These are phyloP conservation scores for Mimosa pudica DNA, from an alignment of 306 rosid genomes.

Conservation along the genomic window DNA sequence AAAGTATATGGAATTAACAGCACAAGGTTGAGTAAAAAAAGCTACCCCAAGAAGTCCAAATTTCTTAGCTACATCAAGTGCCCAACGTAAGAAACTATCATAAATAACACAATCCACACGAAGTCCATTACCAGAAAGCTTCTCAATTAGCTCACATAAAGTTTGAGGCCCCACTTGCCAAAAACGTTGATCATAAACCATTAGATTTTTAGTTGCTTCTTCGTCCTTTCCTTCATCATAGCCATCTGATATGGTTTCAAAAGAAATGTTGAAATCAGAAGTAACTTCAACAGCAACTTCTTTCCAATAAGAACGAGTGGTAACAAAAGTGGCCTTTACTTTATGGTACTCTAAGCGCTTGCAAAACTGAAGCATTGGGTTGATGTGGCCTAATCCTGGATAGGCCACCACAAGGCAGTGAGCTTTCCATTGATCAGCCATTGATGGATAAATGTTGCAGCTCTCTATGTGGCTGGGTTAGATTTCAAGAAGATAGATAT, in stretches of 20 bases:
- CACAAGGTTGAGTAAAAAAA: neutral
- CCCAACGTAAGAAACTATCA: constrained; percentile 41
- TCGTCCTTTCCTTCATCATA: constrained; percentile 8
- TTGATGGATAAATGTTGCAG: neutral
- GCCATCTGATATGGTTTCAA: constrained; percentile 43
- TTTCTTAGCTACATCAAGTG: constrained; percentile 38
- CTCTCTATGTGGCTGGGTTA: neutral
- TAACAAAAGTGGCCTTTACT: neutral
- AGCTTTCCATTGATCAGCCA: constrained; percentile 27
- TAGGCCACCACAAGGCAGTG: neutral
- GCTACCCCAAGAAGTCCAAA: constrained; percentile 20
- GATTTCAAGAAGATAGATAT: neutral
- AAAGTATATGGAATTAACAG: neutral
- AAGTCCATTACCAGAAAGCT: neutral
- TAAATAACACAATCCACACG: constrained; percentile 30
- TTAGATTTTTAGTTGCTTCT: neutral
- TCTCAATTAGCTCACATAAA: constrained; percentile 1
- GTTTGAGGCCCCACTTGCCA: constrained; percentile 13
- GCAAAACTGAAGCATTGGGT: constrained; percentile 1
- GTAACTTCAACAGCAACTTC: neutral
- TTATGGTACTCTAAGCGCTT: neutral
- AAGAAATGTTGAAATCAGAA: neutral
- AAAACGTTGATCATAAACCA: constrained; percentile 11
- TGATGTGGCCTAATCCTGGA: neutral
- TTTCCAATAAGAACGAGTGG: neutral